Percentiles rank a stretch among this genome's conserved stretches.
These are phyloP conservation scores for Parietaria judaica DNA, from an alignment of 306 rosid species.

Conservation along the genomic window DNA sequence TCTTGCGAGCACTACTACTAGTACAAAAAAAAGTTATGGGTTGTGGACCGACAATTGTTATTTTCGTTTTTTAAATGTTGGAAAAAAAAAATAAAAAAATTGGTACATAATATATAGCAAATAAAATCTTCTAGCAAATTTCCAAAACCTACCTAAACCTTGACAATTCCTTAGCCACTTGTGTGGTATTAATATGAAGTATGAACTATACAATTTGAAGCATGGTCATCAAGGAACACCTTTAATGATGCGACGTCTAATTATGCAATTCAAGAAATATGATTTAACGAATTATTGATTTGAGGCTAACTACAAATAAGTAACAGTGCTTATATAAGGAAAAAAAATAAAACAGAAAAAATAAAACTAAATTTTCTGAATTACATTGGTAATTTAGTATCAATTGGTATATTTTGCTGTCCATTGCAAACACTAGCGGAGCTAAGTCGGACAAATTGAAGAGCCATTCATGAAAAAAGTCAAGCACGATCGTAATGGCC, in stretches of 20 bases:
- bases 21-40: conserved; percentile 9
- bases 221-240: conserved; percentile 1
- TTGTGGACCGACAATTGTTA: conserved; percentile 15
- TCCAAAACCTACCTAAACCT: not conserved
- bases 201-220: not conserved
- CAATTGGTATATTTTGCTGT: too few species aligned
- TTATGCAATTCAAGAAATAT: not conserved
- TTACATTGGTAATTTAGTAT: too few species aligned
- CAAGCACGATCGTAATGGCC: too few species aligned
- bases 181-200: not conserved
- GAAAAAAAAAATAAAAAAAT: not conserved
- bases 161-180: not conserved
- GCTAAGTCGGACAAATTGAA: too few species aligned
- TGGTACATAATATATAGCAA: too few species aligned
- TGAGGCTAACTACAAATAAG: not conserved
- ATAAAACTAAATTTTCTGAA: too few species aligned
- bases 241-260: not conserved
- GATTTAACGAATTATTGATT: not conserved
- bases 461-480: too few species aligned
- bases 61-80: not conserved
- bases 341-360: too few species aligned
- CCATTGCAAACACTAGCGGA: too few species aligned
- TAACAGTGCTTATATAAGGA: too few species aligned
- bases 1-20: not conserved
- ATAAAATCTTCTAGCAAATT: not conserved